Evolutionary conservation across 768 basidiomycete genomes (phyloP).

Genomic region (Rhodotorula graminis): DNA sequence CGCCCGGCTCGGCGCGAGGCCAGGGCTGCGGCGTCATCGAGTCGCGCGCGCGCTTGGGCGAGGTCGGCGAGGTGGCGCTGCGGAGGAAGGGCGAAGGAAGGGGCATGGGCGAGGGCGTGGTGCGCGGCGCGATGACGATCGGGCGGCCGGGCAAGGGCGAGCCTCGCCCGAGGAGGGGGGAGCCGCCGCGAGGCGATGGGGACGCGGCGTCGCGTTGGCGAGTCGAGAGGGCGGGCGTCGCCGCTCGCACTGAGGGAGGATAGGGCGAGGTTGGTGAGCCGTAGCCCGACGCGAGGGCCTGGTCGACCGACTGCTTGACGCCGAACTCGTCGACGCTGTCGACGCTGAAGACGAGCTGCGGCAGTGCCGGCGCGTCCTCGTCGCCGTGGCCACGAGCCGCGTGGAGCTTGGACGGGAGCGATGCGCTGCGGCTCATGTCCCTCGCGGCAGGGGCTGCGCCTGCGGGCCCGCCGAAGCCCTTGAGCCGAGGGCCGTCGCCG

Average conservation of each 20-base stretch:
- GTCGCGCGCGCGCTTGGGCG: neutral
- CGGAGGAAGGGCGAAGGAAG: neutral
- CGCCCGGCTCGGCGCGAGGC: too few species aligned
- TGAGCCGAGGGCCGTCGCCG: neutral
- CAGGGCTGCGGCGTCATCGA: neutral
- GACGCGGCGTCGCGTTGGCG: neutral
- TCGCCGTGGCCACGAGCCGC: neutral
- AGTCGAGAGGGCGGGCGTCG: neutral
- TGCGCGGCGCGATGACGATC: neutral
- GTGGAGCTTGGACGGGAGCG: neutral
- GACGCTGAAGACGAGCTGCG: neutral
- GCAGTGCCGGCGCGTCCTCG: neutral
- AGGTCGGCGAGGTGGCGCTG: neutral
- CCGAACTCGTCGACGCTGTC: neutral
- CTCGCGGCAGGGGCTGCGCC: neutral
- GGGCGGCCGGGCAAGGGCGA: neutral
- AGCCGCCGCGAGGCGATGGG: neutral
- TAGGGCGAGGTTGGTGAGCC: neutral
- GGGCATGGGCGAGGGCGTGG: neutral
- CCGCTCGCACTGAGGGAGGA: neutral
- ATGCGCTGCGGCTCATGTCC: neutral
- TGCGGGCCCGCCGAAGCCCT: constrained; percentile 2
- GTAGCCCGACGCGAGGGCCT: neutral
- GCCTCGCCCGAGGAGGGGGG: too few species aligned
- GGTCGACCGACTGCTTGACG: neutral